Base-by-base conservation (phyloP, 495 filamentous ascomycete species). In the Podospora appendiculata region DNA sequence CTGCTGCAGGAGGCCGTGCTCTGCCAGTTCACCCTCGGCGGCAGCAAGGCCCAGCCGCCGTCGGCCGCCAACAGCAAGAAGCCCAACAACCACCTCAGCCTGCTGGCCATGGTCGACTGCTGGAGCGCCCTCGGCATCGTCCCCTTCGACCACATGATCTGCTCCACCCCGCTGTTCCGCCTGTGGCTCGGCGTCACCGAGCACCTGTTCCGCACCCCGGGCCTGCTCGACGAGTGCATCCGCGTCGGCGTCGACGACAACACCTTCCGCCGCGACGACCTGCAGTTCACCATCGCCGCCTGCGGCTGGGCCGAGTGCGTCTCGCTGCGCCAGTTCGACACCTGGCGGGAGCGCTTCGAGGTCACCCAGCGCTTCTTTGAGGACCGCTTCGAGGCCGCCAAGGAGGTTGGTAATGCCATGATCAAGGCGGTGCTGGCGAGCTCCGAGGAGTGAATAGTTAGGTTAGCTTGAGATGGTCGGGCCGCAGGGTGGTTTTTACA, bases 61-160 rank as follows among this genome's bases (percentile, higher is more conserved):
- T 75, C 81, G 59, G 44, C 46, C 46, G 13, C 34, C 36, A 17
- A 39, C 4, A 76, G 83, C 8, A 86, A 84, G 32, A 74, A 85
- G 16, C 89, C 86, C 25, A 98, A 98, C 69, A 96, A 89, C 60
- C 93, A 98, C 66, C 74, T 98, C 33, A 87, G 82, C 69, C 79
- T 98, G 45, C 79, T 98, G 38, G 94, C 92, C n/a, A 98, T 98
- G 81, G 93, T 97, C 32, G 93, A 98, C 70, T 97, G 90, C 69
- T 98, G 93, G 93, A 91, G 84, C 68, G 87, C 87, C 53, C 76
- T 96, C 12, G 87, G 84, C 34, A 98, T 96, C 56, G 87, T 93
- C 34, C 93, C 93, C 1, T 98, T 97, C 67, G 91, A 97, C 68
- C 93, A 98, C 73, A 96, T 97, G 90, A 95, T 98, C 58, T 98